Evolutionary conservation across 192 early-diverging fungal genomes (phyloP).

Genomic region (Linderina pennispora): DNA sequence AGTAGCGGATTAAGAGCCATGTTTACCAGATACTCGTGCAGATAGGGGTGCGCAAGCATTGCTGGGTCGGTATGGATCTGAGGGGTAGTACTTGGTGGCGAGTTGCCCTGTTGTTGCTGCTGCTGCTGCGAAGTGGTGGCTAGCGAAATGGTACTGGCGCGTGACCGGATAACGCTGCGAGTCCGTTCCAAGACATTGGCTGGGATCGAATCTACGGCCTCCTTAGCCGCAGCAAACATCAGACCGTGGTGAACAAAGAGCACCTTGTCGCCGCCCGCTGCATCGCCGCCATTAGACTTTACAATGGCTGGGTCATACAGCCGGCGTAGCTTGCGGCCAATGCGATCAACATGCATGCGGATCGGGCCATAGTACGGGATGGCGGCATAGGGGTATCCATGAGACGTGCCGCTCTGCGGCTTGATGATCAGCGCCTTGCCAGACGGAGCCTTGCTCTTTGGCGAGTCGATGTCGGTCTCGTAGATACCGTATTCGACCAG

Average conservation of each 20-base stretch:
- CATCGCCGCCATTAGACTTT: constrained; percentile 3
- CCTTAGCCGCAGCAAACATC: constrained; percentile 32
- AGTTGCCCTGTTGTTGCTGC: background rate
- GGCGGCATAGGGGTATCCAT: constrained; percentile 19
- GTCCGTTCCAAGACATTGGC: constrained; percentile 32
- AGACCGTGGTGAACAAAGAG: constrained; percentile 37
- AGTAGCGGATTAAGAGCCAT: constrained; percentile 33
- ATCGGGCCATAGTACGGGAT: constrained; percentile 63
- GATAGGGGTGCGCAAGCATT: constrained; percentile 29
- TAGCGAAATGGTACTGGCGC: constrained; percentile 40
- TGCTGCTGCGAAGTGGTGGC: constrained; percentile 31
- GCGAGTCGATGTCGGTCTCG: constrained; percentile 32
- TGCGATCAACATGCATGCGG: constrained; percentile 40
- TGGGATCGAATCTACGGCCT: constrained; percentile 17
- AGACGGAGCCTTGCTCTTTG: constrained; percentile 1
- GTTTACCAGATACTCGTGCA: constrained; percentile 22
- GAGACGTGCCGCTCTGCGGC: constrained; percentile 9
- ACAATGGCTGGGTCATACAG: constrained; percentile 10
- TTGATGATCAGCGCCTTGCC: constrained; percentile 21
- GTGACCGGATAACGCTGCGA: constrained; percentile 37
- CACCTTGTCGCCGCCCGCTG: constrained; percentile 19
- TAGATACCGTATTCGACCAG: constrained; percentile 50
- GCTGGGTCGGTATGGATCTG: constrained; percentile 29
- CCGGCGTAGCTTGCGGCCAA: constrained; percentile 20
- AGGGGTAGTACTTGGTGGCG: too few species aligned